Evolutionary conservation across 73 alveolate genomes (phyloP).

Genomic region (Stentor roeselii): DNA sequence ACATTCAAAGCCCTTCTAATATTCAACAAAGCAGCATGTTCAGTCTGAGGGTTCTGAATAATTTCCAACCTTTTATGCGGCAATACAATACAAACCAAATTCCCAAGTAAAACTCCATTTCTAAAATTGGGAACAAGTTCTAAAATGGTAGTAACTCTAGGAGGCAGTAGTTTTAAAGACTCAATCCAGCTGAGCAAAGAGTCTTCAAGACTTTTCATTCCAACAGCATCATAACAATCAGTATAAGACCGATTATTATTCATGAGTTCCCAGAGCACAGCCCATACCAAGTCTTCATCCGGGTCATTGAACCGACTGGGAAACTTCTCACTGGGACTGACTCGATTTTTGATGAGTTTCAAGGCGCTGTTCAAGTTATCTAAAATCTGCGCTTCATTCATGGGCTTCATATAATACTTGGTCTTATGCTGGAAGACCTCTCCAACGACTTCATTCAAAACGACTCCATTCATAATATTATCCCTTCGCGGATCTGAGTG

Average conservation of each 20-base stretch:
- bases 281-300: neutral
- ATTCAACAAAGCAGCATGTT: slow-evolving; percentile 9
- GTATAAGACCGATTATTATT: neutral
- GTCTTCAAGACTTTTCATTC: neutral
- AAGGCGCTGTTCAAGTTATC: neutral
- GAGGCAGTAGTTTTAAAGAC: neutral
- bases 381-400: neutral
- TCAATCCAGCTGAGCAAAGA: neutral
- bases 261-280: slow-evolving; percentile 13
- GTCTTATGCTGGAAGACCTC: neutral
- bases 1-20: neutral
- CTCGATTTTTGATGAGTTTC: neutral
- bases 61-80: slow-evolving; percentile 3
- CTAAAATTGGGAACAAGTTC: slow-evolving; percentile 5
- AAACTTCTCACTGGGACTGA: neutral
- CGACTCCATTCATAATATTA: neutral
- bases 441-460: neutral
- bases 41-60: neutral
- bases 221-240: slow-evolving; percentile 2
- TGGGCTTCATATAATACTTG: neutral
- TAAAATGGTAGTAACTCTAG: neutral
- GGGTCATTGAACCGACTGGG: neutral
- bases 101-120: slow-evolving; percentile 9
- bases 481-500: neutral
- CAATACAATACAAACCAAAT: neutral